Conservation (phyloP, 176 grass and related monocot genomes). For the Zea mays region DNA sequence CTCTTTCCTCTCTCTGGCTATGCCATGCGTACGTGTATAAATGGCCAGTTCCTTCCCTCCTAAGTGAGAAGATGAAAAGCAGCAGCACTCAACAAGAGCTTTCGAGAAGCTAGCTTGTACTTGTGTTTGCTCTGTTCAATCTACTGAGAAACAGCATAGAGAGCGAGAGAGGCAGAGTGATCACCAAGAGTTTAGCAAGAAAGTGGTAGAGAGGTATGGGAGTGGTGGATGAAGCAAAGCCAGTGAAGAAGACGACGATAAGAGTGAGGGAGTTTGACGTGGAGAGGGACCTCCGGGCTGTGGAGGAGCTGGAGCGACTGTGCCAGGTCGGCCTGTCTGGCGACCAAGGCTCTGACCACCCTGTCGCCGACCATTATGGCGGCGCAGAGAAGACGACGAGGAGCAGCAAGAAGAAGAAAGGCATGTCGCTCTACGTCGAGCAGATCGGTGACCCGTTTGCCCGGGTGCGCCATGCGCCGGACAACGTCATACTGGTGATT, state of each 20-base stretch:
- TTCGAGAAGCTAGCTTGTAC: slow-evolving; percentile 16
- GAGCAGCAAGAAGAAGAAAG: slow-evolving; percentile 22
- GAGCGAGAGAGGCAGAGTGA: background rate
- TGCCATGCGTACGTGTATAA: slow-evolving; percentile 31
- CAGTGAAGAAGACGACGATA: slow-evolving; percentile 36
- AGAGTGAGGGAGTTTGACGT: slow-evolving; percentile 65
- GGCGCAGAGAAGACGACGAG: slow-evolving; percentile 36
- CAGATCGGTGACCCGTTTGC: slow-evolving; percentile 63
- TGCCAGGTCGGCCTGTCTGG: slow-evolving; percentile 58
- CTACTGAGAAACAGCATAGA: background rate
- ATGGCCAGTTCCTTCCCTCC: slow-evolving; percentile 40
- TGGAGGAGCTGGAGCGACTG: slow-evolving; percentile 62
- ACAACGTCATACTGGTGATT: slow-evolving; percentile 69
- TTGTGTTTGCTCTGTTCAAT: background rate
- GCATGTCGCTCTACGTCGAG: slow-evolving; percentile 60
- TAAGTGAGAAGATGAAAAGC: slow-evolving; percentile 11
- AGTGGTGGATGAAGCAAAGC: slow-evolving; percentile 10
- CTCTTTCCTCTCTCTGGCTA: background rate
- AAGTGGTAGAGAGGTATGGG: background rate
- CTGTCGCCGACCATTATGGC: background rate
- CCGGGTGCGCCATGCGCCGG: slow-evolving; percentile 59
- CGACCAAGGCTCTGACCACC: background rate
- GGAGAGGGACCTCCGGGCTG: slow-evolving; percentile 48
- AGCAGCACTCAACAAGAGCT: slow-evolving; percentile 32
- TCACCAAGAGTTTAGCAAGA: background rate